Evolutionary conservation across 352 stramenopile species (phyloP).

Genomic region (Globisporangium viniferum): DNA sequence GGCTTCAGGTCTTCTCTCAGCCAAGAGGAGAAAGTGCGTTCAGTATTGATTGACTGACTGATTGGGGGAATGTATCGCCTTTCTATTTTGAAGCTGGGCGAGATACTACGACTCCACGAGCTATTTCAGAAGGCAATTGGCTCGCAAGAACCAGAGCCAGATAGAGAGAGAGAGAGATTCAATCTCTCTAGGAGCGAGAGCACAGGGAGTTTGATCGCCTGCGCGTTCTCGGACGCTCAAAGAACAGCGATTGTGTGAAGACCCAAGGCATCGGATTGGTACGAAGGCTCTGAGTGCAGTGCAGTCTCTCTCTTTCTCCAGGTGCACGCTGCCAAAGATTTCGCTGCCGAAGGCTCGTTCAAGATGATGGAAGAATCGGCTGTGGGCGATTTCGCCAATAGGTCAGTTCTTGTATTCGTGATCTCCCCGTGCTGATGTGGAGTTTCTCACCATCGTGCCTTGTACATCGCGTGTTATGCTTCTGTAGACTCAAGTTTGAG

Average conservation of each 20-base stretch:
- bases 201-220: not conserved
- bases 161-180: not conserved
- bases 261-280: not conserved
- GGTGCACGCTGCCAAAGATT: not conserved
- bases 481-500: constrained; percentile 42
- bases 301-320: not conserved
- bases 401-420: constrained; percentile 17
- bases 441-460: not conserved
- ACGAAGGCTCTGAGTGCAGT: not conserved
- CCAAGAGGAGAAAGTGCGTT: constrained; percentile 1
- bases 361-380: constrained; percentile 52
- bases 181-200: not conserved
- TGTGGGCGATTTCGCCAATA: constrained; percentile 62
- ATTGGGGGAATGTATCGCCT: not conserved
- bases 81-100: constrained; percentile 12
- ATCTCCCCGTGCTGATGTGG: not conserved
- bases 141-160: not conserved
- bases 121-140: constrained; percentile 8
- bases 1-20: too few species aligned
- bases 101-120: not conserved
- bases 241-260: not conserved
- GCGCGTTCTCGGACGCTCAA: not conserved
- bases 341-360: not conserved
- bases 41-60: not conserved
- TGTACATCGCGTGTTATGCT: not conserved